Conservation (phyloP, 768 basidiomycete species). For the Tylopilus sp. region DNA sequence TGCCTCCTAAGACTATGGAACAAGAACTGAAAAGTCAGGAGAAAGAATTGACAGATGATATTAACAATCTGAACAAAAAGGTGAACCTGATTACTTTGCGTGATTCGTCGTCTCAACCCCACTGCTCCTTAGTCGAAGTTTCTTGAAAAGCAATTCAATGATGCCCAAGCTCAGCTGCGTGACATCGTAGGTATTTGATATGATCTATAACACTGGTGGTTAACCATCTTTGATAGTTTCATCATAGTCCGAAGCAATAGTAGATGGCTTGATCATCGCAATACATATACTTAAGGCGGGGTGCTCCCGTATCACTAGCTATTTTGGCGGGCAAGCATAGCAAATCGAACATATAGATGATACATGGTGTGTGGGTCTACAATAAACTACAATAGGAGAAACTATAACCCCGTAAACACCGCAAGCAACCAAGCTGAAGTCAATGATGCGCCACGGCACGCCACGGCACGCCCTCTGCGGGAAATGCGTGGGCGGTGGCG, state of each 20-base stretch:
- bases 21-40: constrained; percentile 70
- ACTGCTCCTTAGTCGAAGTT: constrained; percentile 66
- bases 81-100: constrained; percentile 34
- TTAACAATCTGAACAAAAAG: constrained; percentile 82
- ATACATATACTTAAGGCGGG: constrained; percentile 6
- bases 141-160: constrained; percentile 90
- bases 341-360: constrained; percentile 1
- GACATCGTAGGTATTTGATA: constrained; percentile 61
- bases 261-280: constrained; percentile 6
- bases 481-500: constrained; percentile 16
- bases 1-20: constrained; percentile 79
- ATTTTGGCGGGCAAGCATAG: not conserved
- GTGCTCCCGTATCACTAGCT: not conserved
- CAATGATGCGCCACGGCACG: constrained; percentile 9
- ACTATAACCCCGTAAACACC: not conserved
- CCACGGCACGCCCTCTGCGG: constrained; percentile 14
- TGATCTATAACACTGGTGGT: not conserved
- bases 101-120: not conserved
- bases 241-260: constrained; percentile 28
- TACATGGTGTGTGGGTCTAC: not conserved
- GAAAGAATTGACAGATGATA: constrained; percentile 81
- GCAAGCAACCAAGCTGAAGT: constrained; percentile 2
- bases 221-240: constrained; percentile 24
- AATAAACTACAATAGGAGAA: not conserved
- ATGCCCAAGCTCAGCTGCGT: constrained; percentile 81